Percentiles rank a stretch among this genome's conserved stretches.
phyloP scores from a whole-genome alignment of 2,329 filamentous ascomycete species.

The Alternaria novae-zelandiae region DNA sequence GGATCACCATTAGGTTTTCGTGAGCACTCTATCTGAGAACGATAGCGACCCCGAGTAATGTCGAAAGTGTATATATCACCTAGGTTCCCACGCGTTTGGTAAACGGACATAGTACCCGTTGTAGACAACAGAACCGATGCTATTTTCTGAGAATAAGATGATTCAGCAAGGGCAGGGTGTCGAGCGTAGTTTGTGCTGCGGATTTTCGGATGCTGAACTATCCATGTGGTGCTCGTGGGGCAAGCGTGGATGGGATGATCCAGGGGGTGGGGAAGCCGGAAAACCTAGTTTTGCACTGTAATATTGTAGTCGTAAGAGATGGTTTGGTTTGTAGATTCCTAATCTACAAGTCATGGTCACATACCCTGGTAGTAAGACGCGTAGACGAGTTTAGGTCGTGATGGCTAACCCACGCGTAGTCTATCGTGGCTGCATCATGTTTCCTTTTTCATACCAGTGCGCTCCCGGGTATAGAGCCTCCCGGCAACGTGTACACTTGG shows the following conservation, averaged over 20 bases:
- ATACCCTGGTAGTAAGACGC: not conserved
- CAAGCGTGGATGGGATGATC: not conserved
- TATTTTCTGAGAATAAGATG: not conserved
- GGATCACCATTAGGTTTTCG: not conserved
- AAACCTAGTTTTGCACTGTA: not conserved
- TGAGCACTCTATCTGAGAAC: not conserved
- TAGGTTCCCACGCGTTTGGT: not conserved
- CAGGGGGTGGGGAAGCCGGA: not conserved
- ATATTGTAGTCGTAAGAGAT: not conserved
- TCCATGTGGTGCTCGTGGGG: slow-evolving; percentile 2
- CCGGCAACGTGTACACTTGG: not conserved
- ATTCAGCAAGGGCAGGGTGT: not conserved
- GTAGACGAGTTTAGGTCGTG: not conserved
- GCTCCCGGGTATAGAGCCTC: not conserved
- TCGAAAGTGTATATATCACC: not conserved
- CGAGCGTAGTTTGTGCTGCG: not conserved
- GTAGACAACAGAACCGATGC: not conserved
- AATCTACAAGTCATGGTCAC: not conserved
- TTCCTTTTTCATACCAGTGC: not conserved
- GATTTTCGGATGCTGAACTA: not conserved
- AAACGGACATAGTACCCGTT: not conserved
- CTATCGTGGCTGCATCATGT: not conserved
- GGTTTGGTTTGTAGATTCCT: not conserved
- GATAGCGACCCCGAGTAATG: not conserved
- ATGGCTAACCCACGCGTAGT: not conserved